These are phyloP conservation scores for Hemerocallis citrina DNA, from an alignment of 106 monocot species.

Conservation along the genomic window DNA sequence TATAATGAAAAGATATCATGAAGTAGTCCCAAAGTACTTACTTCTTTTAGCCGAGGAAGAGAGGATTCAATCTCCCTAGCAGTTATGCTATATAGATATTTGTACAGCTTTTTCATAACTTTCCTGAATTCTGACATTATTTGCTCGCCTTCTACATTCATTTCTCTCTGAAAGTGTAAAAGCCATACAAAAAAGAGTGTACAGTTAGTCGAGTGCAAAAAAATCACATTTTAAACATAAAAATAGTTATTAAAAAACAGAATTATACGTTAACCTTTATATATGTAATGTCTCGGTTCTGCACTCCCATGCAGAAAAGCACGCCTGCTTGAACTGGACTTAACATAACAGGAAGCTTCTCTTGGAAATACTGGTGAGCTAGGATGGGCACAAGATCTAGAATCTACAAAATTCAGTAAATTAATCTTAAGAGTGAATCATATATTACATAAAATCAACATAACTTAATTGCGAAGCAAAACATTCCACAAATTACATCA, in stretches of 20 bases:
- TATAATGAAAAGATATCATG: too few species aligned
- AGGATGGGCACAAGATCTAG: slow-evolving; percentile 80
- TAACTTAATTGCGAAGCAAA: too few species aligned
- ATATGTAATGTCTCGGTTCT: slow-evolving; percentile 59
- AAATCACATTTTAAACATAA: background rate
- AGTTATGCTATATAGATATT: slow-evolving; percentile 38
- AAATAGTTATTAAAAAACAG: background rate
- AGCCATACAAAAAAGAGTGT: background rate
- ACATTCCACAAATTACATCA: too few species aligned
- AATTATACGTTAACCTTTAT: slow-evolving; percentile 45
- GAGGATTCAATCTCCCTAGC: slow-evolving; percentile 48
- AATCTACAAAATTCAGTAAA: slow-evolving; percentile 29
- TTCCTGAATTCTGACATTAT: slow-evolving; percentile 66
- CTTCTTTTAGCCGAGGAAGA: slow-evolving; percentile 66
- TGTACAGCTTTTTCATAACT: slow-evolving; percentile 71
- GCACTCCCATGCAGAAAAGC: slow-evolving; percentile 86
- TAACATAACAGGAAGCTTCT: slow-evolving; percentile 71
- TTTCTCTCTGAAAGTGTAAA: slow-evolving; percentile 40
- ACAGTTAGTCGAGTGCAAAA: background rate
- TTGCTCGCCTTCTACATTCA: slow-evolving; percentile 66
- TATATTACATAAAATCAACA: background rate
- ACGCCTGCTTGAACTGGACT: slow-evolving; percentile 62
- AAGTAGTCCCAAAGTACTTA: too few species aligned
- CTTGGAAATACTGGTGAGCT: slow-evolving; percentile 73
- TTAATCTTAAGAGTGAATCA: background rate